These are phyloP conservation scores for Colletotrichum sojae DNA, from an alignment of 2,329 filamentous ascomycete species.

Conservation along the genomic window DNA sequence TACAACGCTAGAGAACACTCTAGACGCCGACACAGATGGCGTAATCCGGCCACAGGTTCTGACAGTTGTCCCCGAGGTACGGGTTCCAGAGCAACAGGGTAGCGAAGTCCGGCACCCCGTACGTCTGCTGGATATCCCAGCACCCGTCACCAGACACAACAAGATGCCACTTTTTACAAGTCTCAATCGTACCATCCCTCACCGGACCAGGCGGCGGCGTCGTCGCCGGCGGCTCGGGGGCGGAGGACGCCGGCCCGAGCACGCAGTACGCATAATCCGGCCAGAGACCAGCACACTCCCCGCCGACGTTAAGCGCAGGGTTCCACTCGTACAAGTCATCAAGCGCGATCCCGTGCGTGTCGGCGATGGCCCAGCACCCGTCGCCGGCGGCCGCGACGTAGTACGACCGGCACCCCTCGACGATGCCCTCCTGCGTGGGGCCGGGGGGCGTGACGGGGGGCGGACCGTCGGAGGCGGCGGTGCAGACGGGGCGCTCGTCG, in stretches of 20 bases:
- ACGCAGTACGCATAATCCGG: not conserved
- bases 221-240: too few relatives aligned
- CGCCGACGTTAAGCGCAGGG: not conserved
- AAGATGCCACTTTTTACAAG: too few relatives aligned
- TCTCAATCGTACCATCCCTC: too few relatives aligned
- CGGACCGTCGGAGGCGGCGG: not conserved
- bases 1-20: too few relatives aligned
- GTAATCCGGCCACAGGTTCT: not conserved
- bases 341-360: not conserved
- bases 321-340: slow-evolving; percentile 14
- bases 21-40: not conserved
- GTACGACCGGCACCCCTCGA: not conserved
- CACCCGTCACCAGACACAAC: not conserved
- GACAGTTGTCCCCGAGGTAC: not conserved
- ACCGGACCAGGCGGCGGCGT: too few relatives aligned
- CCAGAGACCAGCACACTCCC: not conserved
- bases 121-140: not conserved
- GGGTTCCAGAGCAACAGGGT: not conserved
- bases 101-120: not conserved
- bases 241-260: too few relatives aligned
- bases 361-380: slow-evolving; percentile 10
- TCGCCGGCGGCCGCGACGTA: not conserved
- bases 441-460: not conserved
- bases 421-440: not conserved
- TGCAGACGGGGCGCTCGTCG: too few relatives aligned